phyloP scores from a whole-genome alignment of 768 basidiomycete genomes.

The Trametes gibbosa region DNA sequence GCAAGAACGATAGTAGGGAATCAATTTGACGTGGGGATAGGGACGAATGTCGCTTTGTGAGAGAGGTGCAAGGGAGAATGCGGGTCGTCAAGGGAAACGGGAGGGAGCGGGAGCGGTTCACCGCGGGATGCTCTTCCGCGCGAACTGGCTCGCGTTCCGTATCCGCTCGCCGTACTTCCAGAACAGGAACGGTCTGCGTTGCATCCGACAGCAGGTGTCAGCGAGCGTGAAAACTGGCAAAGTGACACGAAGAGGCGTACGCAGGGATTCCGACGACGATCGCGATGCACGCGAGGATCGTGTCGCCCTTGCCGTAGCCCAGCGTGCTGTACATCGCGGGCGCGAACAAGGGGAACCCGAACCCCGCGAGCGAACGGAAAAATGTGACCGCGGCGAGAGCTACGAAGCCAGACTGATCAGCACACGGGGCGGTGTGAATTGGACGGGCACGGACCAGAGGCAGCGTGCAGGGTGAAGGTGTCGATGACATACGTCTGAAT shows the following conservation, averaged over 20 bases:
- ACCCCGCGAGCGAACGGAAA: conserved; percentile 65
- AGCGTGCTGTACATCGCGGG: conserved; percentile 62
- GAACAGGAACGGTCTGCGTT: conserved; percentile 38
- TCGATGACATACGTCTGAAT: conserved; percentile 71
- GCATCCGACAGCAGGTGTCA: conserved; percentile 26
- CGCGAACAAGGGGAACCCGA: conserved; percentile 77
- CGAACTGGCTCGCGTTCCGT: conserved; percentile 28
- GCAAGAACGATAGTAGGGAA: no score
- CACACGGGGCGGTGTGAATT: neutral
- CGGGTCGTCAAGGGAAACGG: neutral
- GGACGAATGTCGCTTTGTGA: no score
- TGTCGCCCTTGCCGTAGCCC: conserved; percentile 69
- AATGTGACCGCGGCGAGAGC: conserved; percentile 64
- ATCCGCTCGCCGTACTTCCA: conserved; percentile 50
- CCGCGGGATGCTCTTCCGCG: neutral
- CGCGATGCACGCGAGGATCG: conserved; percentile 56
- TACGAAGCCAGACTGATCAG: conserved; percentile 13
- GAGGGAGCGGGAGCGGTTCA: neutral
- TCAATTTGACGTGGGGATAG: no score
- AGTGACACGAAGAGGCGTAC: conserved; percentile 27
- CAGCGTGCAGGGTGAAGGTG: conserved; percentile 62
- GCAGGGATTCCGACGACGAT: conserved; percentile 63
- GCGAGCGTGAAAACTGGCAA: conserved; percentile 25
- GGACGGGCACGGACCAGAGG: conserved; percentile 53
- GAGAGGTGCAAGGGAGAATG: no score